These are phyloP conservation scores for Pascua guehoae DNA, from an alignment of 1,284 basidiomycete genomes.

Conservation along the genomic window DNA sequence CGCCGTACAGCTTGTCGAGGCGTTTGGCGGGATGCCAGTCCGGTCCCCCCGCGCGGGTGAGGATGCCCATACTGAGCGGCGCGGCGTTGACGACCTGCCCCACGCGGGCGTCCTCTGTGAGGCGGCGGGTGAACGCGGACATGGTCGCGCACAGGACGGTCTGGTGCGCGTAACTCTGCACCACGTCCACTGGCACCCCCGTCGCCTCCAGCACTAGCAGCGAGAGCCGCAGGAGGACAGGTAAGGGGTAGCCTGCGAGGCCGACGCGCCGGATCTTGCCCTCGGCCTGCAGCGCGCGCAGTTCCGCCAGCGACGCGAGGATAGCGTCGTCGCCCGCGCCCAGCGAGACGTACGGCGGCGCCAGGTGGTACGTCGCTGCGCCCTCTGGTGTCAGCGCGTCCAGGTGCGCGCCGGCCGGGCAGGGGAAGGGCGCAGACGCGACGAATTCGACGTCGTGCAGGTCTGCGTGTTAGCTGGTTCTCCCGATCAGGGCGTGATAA, in stretches of 20 bases:
- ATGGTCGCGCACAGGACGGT: conserved; percentile 75
- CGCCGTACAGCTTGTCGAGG: conserved; percentile 18
- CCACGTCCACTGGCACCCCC: conserved; percentile 63
- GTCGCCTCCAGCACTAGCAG: conserved; percentile 63
- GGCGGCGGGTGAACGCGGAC: conserved; percentile 54
- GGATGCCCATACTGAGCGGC: conserved; percentile 86
- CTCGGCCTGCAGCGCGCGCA: conserved; percentile 71
- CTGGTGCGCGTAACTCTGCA: conserved; percentile 84
- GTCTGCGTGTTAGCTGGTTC: conserved; percentile 42
- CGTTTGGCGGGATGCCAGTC: conserved; percentile 76
- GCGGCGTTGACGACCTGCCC: conserved; percentile 75
- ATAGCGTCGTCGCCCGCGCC: conserved; percentile 78
- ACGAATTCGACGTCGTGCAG: conserved; percentile 93
- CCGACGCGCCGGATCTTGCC: conserved; percentile 78
- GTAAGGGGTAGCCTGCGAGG: conserved; percentile 83
- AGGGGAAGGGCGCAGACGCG: conserved; percentile 54
- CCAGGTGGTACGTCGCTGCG: conserved; percentile 11
- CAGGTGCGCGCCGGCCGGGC: conserved; percentile 54
- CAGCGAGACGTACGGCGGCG: conserved; percentile 13
- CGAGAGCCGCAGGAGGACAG: conserved; percentile 77
- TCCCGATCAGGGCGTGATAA: neutral
- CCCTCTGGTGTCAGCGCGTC: conserved; percentile 47
- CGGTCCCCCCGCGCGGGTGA: conserved; percentile 63
- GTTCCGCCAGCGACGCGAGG: conserved; percentile 66
- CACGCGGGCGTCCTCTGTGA: conserved; percentile 57